Base-by-base conservation (phyloP, 106 monocot species). In the Acorus gramineus region DNA sequence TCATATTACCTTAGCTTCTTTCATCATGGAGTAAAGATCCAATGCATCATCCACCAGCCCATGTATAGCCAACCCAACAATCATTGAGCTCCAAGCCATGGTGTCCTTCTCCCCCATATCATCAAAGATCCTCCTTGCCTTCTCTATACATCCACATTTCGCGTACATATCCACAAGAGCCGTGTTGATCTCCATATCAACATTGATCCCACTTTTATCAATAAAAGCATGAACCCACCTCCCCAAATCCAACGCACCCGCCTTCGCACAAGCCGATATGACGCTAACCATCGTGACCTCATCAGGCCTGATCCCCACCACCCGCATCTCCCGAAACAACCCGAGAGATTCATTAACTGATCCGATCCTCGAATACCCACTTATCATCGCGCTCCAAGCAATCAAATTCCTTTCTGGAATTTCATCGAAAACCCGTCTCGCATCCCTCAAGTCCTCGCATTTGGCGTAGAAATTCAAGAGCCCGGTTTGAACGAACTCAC, bases 201-300 rank as follows among this genome's bases (percentile, higher is more conserved):
- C 63, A 46, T 47, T 81, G 53, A 98, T 86, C 51, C 73, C 61
- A 4, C 85, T 80, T 72, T 75, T 80, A 14, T 92, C 88, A 3
- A 98, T 71, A 66, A 85, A 92, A 3, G 73, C 77, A 77, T 91
- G 87, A 2, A 98, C 75, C 91, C 85, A 85, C 66, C 73, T 92
- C 58, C 87, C 96, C 64, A 91, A 71, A 66, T 85, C 83, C 80
- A 98, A 52, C 44, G 91, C 91, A 12, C 91, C 87, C 1, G 83
- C 81, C 62, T 83, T 92, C 3, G 96, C 82, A 49, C 91, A 92
- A 13, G 96, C 96, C 1, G 87, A 85, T n/a, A 98, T 85, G 4
- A 98, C 83, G 51, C 87, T 83, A 47, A 98, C 87, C 91, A 98
- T 91, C 1, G 96, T 92, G 12, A 98, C 83, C 83, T 92, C 91